Evolutionary conservation across 495 filamentous ascomycete species (phyloP).

Genomic region (Aspergillus homomorphus): DNA sequence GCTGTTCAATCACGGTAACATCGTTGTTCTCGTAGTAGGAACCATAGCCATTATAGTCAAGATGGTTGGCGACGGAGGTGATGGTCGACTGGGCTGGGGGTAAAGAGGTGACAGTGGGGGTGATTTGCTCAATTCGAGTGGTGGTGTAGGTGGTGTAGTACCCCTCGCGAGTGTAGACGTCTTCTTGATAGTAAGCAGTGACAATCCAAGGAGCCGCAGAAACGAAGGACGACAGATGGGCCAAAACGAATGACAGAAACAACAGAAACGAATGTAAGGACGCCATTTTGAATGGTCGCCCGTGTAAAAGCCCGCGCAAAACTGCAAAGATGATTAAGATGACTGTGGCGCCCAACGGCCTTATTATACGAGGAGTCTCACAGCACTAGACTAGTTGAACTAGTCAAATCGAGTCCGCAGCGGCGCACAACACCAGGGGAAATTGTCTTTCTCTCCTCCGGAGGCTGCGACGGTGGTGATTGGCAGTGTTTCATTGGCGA

Average conservation of each 20-base stretch:
- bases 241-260: neutral
- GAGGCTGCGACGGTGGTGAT: neutral
- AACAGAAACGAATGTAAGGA: neutral
- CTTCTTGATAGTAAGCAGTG: constrained; percentile 27
- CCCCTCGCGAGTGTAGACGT: constrained; percentile 6
- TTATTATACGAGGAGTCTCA: neutral
- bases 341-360: neutral
- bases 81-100: constrained; percentile 31
- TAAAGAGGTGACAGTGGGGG: constrained; percentile 27
- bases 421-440: neutral
- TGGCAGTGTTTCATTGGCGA: neutral
- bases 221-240: constrained; percentile 18
- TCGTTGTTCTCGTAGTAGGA: constrained; percentile 20
- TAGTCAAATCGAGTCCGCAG: too few relatives aligned
- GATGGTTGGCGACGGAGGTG: constrained; percentile 22
- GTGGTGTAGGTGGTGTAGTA: constrained; percentile 13
- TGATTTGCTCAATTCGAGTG: constrained; percentile 20
- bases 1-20: constrained; percentile 33
- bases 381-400: neutral
- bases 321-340: neutral
- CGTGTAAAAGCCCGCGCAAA: neutral
- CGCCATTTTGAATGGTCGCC: constrained; percentile 3
- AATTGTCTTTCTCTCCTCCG: neutral
- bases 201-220: constrained; percentile 32
- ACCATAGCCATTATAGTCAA: constrained; percentile 4